phyloP scores from a whole-genome alignment of 129 eudicot genomes.

The Helianthus annuus region HanXRQr2.0-SUNRISE NC_035441.2:180369179-180369678 shows the following conservation, averaged over 20 bases:
- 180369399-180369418: not conserved
- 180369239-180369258: conserved; percentile 28
- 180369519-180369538: conserved; percentile 20
- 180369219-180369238: conserved; percentile 6
- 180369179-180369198: conserved; percentile 14
- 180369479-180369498: conserved; percentile 47
- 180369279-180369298: conserved; percentile 12
- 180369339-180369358: conserved; percentile 47
- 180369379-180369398: not conserved
- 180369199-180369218: conserved; percentile 25
- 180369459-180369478: conserved; percentile 44
- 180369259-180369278: conserved; percentile 34
- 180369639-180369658: not conserved
- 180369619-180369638: not conserved
- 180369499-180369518: conserved; percentile 48
- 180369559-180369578: not conserved
- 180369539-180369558: not conserved
- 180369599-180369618: not conserved
- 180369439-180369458: conserved; percentile 32
- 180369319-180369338: conserved; percentile 56
- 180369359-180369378: not conserved
- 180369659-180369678: conserved; percentile 48
- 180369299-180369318: conserved; percentile 37
- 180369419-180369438: not conserved
- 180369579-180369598: not conserved